Base-by-base conservation (phyloP, 2,329 filamentous ascomycete genomes). In the Fusarium sp. region DNA sequence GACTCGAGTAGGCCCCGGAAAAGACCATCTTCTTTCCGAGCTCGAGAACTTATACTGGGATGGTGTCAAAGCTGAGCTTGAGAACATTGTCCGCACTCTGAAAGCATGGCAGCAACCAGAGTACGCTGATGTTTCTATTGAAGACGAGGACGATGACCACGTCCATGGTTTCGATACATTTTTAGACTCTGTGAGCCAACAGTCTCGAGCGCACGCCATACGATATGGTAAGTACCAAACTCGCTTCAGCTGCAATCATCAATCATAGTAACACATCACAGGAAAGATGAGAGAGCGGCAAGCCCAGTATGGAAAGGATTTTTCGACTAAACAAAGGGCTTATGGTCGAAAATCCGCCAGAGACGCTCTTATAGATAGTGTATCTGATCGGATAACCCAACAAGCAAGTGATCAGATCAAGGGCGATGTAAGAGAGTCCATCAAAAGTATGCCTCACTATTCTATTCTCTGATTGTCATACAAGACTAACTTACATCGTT, bases 81-180 rank as follows among this genome's bases (percentile, higher is more conserved):
- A 71, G 41, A 71, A 71, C 39, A 71, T 71, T 21, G 46, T 71
- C n/a, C 66, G 66, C 3, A 71, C 69, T 4, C 66, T 71, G 18
- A 69, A 60, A 43, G 50, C 33, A 8, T 71, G 69, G 69, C 62
- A 70, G 33, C 60, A 69, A 21, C 54, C 68, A 31, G 58, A 71
- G 18, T 58, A 46, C 21, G 18, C 55, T 0, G 42, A 62, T 18
- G 66, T 71, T 15, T 41, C 33, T 20, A 45, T 67, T 14, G 27
- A 51, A 10, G 69, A 71, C 8, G 69, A 71, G 25, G n/a, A 61
- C 2, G 63, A 70, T 15, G 36, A 40, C 27, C 66, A 65, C 13
- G 45, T 71, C 1, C 66, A 71, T 18, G 68, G 69, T 14, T 71
- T 67, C 23, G 69, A 71, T 29, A 71, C 68, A 2, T 71, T 71